Conservation (phyloP, 2,329 filamentous ascomycete species). For the Dactylellina parvicollis region DNA sequence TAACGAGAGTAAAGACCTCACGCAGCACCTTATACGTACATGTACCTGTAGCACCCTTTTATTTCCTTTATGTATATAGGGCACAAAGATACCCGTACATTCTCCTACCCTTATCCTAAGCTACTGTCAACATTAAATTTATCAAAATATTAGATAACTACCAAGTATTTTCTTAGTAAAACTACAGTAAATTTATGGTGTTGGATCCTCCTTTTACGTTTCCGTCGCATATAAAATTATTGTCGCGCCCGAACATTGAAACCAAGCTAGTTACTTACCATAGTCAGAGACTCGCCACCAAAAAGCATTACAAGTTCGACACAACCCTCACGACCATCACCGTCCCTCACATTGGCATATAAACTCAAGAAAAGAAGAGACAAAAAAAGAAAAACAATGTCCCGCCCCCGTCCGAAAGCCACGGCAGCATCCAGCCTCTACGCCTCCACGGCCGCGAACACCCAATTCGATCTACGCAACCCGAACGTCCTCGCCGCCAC, state of each 20-base stretch:
- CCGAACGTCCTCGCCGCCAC: conserved; percentile 88
- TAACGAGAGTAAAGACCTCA: not conserved
- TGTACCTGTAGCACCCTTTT: not conserved
- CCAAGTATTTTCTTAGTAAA: no score
- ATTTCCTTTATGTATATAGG: conserved; percentile 45
- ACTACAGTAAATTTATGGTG: no score
- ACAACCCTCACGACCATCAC: not conserved
- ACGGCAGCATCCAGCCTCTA: conserved; percentile 37
- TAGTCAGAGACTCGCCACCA: no score
- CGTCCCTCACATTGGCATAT: not conserved
- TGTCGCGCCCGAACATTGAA: not conserved
- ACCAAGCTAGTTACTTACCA: not conserved
- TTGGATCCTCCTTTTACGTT: conserved; percentile 2
- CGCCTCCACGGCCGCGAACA: conserved; percentile 54
- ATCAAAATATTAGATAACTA: no score
- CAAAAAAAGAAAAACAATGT: conserved; percentile 3
- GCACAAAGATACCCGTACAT: conserved; percentile 33
- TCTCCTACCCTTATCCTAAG: not conserved
- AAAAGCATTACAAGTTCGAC: no score
- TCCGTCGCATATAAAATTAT: not conserved
- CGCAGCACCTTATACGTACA: not conserved
- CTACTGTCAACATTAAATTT: no score
- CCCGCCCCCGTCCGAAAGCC: conserved; percentile 39
- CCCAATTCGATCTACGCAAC: conserved; percentile 88
- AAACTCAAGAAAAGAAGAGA: not conserved